phyloP scores from a whole-genome alignment of 805 yeast genomes.

The Cyberlindnera bimundalis region DNA sequence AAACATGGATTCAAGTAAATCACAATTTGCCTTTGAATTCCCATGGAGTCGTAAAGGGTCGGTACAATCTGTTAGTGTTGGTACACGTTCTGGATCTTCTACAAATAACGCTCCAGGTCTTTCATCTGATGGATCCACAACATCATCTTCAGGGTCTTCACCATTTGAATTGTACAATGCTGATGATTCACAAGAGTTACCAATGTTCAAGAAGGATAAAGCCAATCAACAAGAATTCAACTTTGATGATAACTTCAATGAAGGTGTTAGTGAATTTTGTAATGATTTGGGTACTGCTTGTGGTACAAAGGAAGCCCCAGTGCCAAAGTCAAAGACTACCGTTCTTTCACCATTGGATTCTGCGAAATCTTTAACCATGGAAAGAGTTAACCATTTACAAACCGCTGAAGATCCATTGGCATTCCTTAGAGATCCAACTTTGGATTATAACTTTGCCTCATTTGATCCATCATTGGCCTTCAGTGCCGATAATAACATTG shows the following conservation, averaged over 20 bases:
- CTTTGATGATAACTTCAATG: conserved; percentile 51
- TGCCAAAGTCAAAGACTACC: conserved; percentile 42
- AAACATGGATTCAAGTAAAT: conserved; percentile 12
- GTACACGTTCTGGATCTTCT: conserved; percentile 6
- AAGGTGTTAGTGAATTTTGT: conserved; percentile 74
- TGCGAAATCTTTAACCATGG: neutral
- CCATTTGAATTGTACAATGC: conserved; percentile 30
- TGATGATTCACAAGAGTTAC: conserved; percentile 22
- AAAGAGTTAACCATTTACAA: neutral
- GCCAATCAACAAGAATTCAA: conserved; percentile 29
- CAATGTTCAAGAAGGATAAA: conserved; percentile 15
- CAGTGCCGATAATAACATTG: conserved; percentile 16
- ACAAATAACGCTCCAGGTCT: conserved; percentile 22
- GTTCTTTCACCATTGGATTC: conserved; percentile 3
- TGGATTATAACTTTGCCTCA: conserved; percentile 25
- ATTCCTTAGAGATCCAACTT: conserved; percentile 36
- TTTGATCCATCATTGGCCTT: conserved; percentile 57
- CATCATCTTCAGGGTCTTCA: conserved; percentile 26
- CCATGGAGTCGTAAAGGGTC: conserved; percentile 43
- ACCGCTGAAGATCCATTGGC: conserved; percentile 41
- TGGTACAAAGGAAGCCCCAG: conserved; percentile 68
- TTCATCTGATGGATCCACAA: conserved; percentile 27
- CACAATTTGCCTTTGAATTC: conserved; percentile 47
- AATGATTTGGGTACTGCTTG: conserved; percentile 74
- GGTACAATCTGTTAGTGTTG: neutral